A percentile compares a stretch with the other conserved stretches of the same genome.
phyloP scores from a whole-genome alignment of 805 yeast genomes.

The Candida ovalis region DNA sequence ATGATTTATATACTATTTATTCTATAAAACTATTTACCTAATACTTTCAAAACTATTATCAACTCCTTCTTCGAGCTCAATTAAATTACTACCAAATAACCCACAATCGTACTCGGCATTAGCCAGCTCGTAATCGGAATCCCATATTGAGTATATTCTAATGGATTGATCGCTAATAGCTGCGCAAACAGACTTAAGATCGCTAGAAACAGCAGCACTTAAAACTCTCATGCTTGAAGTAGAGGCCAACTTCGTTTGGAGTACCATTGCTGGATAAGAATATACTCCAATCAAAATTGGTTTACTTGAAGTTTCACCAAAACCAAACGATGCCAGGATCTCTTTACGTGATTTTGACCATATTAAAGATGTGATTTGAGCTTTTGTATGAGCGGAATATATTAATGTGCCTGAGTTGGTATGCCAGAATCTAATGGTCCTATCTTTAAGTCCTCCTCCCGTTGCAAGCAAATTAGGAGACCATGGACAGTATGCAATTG shows the following conservation, averaged over 20 bases:
- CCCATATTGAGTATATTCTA: conserved; percentile 73
- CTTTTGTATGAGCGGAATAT: conserved; percentile 50
- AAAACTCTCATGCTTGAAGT: conserved; percentile 54
- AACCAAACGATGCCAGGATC: conserved; percentile 79
- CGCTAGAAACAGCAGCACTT: conserved; percentile 66
- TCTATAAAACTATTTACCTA: conserved; percentile 16
- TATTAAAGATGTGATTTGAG: conserved; percentile 73
- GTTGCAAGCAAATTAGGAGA: conserved; percentile 74
- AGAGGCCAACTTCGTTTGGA: conserved; percentile 46
- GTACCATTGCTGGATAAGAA: conserved; percentile 61
- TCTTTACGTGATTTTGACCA: conserved; percentile 71
- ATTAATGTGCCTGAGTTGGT: conserved; percentile 71
- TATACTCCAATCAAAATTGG: conserved; percentile 57
- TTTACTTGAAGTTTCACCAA: conserved; percentile 46
- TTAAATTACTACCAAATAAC: conserved; percentile 51
- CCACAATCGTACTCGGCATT: conserved; percentile 33
- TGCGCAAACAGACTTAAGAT: conserved; percentile 57
- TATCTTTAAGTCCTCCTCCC: conserved; percentile 85
- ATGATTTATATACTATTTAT: conserved; percentile 25
- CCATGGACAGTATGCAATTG: conserved; percentile 91
- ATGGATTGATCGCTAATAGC: conserved; percentile 79
- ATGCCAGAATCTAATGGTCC: conserved; percentile 85
- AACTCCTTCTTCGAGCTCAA: conserved; percentile 58
- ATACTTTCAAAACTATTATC: conserved; percentile 24
- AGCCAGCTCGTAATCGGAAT: conserved; percentile 35